These are phyloP conservation scores for Daphne laureola DNA, from an alignment of 441 rosid genomes.

Conservation along the genomic window DNA sequence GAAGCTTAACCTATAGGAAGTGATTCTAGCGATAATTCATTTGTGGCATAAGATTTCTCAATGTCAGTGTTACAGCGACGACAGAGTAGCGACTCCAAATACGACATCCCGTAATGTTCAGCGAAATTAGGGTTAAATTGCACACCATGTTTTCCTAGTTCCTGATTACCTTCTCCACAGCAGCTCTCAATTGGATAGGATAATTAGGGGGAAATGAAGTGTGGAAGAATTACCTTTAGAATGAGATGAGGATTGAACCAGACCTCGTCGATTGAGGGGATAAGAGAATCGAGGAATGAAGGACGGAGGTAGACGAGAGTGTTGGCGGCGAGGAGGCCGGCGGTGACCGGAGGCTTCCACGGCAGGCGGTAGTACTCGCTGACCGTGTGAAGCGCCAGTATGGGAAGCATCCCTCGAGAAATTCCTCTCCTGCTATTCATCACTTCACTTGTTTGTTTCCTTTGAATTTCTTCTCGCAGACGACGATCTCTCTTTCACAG, in stretches of 20 bases:
- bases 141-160: too few relatives aligned
- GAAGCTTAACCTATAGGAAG: too few relatives aligned
- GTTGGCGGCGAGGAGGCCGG: conserved; percentile 65
- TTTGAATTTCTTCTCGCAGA: conserved; percentile 3
- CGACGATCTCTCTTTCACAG: too few relatives aligned
- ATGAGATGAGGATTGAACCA: conserved; percentile 87
- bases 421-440: conserved; percentile 29
- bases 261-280: conserved; percentile 64
- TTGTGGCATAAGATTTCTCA: too few relatives aligned
- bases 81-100: too few relatives aligned
- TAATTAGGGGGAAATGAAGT: neutral
- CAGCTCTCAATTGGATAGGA: neutral
- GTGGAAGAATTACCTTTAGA: conserved; percentile 43
- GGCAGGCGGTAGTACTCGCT: conserved; percentile 64
- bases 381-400: conserved; percentile 64
- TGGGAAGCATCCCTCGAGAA: conserved; percentile 59
- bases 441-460: conserved; percentile 7
- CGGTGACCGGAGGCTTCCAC: conserved; percentile 95
- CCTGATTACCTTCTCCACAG: too few relatives aligned
- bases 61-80: too few relatives aligned
- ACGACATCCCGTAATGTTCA: too few relatives aligned
- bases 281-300: conserved; percentile 36
- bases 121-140: too few relatives aligned
- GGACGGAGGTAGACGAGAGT: conserved; percentile 69
- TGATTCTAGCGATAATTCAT: too few relatives aligned